These are phyloP conservation scores for Apostasia ramifera DNA, from an alignment of 106 monocot genomes.

Conservation along the genomic window DNA sequence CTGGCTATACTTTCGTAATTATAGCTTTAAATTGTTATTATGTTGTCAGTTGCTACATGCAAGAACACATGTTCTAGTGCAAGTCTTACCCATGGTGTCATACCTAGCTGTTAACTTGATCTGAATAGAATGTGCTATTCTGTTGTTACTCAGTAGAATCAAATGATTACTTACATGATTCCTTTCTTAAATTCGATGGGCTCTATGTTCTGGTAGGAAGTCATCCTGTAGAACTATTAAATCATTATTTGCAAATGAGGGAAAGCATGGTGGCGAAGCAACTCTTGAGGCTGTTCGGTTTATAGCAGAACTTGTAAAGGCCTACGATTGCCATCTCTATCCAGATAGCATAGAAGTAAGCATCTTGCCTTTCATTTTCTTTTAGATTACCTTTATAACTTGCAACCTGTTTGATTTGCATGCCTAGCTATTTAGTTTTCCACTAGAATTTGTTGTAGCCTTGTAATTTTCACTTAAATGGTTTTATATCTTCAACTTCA, in stretches of 20 bases:
- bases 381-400: background rate
- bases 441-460: background rate
- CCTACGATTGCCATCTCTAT: constrained; percentile 69
- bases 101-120: no score
- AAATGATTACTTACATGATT: no score
- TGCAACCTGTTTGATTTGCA: no score
- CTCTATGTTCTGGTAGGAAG: constrained; percentile 40
- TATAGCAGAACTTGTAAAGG: constrained; percentile 73
- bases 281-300: constrained; percentile 84
- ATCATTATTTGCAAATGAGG: constrained; percentile 75
- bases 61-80: no score
- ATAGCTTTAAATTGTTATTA: no score
- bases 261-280: constrained; percentile 90
- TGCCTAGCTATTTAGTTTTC: background rate
- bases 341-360: constrained; percentile 79
- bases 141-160: no score
- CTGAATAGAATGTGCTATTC: no score
- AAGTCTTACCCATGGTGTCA: no score
- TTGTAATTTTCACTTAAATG: background rate
- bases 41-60: no score
- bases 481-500: background rate
- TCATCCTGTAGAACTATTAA: constrained; percentile 65
- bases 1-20: no score
- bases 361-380: background rate
- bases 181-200: no score